These are phyloP conservation scores for Solanum corneliomulleri DNA, from an alignment of 257 asterid genomes.

Conservation along the genomic window DNA sequence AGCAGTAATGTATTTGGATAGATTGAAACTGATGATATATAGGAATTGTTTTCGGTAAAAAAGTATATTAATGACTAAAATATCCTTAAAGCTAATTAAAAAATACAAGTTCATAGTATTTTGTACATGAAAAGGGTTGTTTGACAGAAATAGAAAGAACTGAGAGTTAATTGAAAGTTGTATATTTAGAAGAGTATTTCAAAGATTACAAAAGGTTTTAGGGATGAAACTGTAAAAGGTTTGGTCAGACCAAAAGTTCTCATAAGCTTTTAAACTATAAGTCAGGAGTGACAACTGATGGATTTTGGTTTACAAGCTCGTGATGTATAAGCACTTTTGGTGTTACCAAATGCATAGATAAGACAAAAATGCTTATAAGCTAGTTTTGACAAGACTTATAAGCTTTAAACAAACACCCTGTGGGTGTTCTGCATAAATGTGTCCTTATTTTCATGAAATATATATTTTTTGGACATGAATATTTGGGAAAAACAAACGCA, in stretches of 20 bases:
- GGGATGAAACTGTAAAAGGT: neutral
- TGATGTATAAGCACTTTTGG: neutral
- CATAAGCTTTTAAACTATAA: neutral
- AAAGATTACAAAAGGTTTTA: neutral
- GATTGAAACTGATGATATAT: neutral
- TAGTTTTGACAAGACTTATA: neutral
- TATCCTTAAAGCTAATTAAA: neutral
- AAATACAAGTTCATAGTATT: neutral
- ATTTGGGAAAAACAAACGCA: neutral
- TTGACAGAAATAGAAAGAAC: neutral
- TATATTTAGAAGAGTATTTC: neutral
- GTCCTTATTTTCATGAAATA: neutral
- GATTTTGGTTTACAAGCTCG: neutral
- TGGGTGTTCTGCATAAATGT: neutral
- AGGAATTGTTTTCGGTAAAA: neutral
- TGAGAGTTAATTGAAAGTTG: neutral
- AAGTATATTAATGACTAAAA: neutral
- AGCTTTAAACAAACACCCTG: neutral
- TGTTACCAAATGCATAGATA: neutral
- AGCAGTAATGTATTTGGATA: neutral
- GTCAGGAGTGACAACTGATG: neutral
- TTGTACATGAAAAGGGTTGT: neutral
- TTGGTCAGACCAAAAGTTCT: neutral
- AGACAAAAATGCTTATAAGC: neutral
- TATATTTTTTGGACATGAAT: neutral